phyloP scores from a whole-genome alignment of 2,329 filamentous ascomycete genomes.

The Pseudocercospora fijiensis region DNA sequence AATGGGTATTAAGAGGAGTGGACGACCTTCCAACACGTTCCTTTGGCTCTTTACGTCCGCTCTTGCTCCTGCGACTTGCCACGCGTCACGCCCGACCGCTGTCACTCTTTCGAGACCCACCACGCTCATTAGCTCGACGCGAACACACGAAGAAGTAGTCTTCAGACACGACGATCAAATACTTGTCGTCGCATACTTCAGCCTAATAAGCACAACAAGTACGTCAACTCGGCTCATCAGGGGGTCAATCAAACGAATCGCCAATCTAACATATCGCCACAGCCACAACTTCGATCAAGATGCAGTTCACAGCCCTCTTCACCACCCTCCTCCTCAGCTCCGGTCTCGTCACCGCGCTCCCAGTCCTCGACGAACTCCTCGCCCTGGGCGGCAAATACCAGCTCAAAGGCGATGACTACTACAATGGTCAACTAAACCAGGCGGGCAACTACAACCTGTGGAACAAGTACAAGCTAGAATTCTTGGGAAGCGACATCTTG shows the following conservation, averaged over 20 bases:
- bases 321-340: not conserved
- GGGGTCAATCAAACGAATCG: not conserved
- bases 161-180: not conserved
- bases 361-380: not conserved
- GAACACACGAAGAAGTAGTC: not conserved
- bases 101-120: not conserved
- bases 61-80: not conserved
- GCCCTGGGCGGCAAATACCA: not conserved
- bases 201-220: not conserved
- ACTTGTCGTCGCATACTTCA: not conserved
- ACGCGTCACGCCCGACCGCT: not conserved
- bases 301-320: not conserved
- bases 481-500: not conserved
- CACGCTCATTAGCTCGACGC: not conserved
- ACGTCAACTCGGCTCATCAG: not conserved
- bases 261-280: not conserved
- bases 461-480: not conserved
- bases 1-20: not conserved
- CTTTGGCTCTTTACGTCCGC: not conserved
- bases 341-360: not conserved
- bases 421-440: not conserved
- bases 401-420: not conserved
- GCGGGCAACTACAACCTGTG: not conserved
- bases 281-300: not conserved
- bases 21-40: not conserved